These are phyloP conservation scores for Curvularia verruculosa DNA, from an alignment of 2,329 filamentous ascomycete genomes.

Conservation along the genomic window DNA sequence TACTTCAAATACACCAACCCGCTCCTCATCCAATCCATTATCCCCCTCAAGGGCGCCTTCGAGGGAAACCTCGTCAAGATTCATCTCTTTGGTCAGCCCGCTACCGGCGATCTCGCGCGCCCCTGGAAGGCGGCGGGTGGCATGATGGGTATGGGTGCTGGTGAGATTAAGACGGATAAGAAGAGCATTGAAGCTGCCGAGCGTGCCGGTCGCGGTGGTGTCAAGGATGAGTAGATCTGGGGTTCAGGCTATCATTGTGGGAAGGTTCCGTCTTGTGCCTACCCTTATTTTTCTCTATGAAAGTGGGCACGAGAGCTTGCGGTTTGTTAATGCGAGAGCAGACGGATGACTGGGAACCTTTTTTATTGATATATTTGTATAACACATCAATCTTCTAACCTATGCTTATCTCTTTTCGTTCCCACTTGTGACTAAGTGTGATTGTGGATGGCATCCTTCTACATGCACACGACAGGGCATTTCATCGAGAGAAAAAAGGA, in stretches of 20 bases:
- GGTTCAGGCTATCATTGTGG: neutral
- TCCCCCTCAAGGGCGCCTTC: slow-evolving; percentile 93
- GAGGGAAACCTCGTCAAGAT: slow-evolving; percentile 98
- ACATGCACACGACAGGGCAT: neutral
- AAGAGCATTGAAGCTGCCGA: slow-evolving; percentile 62
- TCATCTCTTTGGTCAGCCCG: slow-evolving; percentile 85
- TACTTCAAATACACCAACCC: slow-evolving; percentile 99
- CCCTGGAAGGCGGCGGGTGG: slow-evolving; percentile 89
- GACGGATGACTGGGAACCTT: neutral
- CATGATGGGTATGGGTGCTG: slow-evolving; percentile 78
- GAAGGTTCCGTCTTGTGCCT: neutral
- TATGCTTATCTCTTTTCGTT: neutral
- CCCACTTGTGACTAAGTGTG: neutral
- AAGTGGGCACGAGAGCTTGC: neutral
- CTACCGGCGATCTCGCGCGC: slow-evolving; percentile 87
- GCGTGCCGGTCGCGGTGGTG: slow-evolving; percentile 57
- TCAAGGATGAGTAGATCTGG: slow-evolving; percentile 57
- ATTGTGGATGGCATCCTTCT: too few relatives aligned
- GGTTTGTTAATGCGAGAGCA: neutral
- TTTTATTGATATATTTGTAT: neutral
- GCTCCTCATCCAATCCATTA: slow-evolving; percentile 96
- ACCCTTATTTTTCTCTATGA: neutral
- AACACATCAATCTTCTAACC: neutral
- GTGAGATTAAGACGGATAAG: slow-evolving; percentile 81
- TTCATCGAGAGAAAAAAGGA: too few relatives aligned